Percentiles rank a stretch among this genome's conserved stretches.
These are phyloP conservation scores for Kodamaea lidongshanica DNA, from an alignment of 805 yeast genomes.

Conservation along the genomic window DNA sequence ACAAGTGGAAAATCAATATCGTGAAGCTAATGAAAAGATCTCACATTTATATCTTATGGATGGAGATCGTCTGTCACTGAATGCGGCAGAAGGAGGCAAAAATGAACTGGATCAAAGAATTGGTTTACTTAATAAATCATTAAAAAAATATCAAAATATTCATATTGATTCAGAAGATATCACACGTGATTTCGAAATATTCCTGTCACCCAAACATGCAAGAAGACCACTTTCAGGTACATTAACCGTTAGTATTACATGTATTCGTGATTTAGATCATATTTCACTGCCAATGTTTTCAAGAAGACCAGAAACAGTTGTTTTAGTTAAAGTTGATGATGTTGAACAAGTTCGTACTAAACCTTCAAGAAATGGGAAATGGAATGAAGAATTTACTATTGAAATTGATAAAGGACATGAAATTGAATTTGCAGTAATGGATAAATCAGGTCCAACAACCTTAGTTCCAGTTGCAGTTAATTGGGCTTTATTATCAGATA, in stretches of 20 bases:
- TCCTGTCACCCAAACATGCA: constrained; percentile 66
- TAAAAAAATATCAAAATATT: constrained; percentile 85
- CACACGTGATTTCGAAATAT: constrained; percentile 56
- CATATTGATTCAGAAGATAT: constrained; percentile 64
- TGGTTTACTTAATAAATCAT: constrained; percentile 72
- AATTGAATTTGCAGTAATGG: constrained; percentile 81
- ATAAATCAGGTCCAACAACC: constrained; percentile 59
- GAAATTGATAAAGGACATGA: constrained; percentile 89
- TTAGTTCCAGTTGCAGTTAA: constrained; percentile 83
- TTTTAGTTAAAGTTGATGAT: constrained; percentile 82
- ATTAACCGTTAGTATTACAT: constrained; percentile 63
- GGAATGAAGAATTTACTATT: constrained; percentile 77
- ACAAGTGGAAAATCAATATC: constrained; percentile 90
- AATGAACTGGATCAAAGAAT: constrained; percentile 81
- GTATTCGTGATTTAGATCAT: constrained; percentile 88
- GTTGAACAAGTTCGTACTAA: constrained; percentile 73
- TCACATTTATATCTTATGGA: constrained; percentile 80
- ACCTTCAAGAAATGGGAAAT: constrained; percentile 67
- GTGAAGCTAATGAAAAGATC: constrained; percentile 86
- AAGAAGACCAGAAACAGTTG: constrained; percentile 72
- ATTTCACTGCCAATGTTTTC: constrained; percentile 76
- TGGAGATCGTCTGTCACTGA: constrained; percentile 80
- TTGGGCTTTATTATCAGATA: constrained; percentile 87
- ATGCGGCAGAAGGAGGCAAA: constrained; percentile 85
- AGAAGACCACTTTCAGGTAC: constrained; percentile 82